Evolutionary conservation across 257 asterid species (phyloP), one percentile per base, ranked within the genome.

Genomic region (Solanum peruvianum): DNA sequence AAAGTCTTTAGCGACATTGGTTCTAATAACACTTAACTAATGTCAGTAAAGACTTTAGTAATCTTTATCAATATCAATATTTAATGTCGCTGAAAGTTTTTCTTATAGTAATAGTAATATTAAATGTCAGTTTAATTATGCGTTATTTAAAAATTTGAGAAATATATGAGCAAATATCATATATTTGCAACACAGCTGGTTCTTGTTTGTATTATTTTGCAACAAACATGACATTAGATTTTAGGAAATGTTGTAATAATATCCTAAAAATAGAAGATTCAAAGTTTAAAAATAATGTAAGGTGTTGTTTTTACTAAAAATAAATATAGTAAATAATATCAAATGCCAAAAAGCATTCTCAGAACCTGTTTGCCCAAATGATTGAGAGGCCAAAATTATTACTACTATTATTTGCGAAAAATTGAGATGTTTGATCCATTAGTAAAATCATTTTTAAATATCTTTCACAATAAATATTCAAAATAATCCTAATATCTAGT

Each of bases 251-350:
- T 23, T 23, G 82, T 10, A 75, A 75, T 23, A 39, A 3, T 47
- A 75, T 75, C 31, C 82, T 39, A 39, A 11, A 3, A 23, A 75
- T 75, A 75, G 80, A 71, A 71, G 27, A 1, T 71, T 33, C 25
- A 29, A 70, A 16, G 33, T 70, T 2, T 16, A 70, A 33, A 33
- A 71, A 33, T 71, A 71, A 33, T 71, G 27, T 16, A 71, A 18
- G 80, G 47, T 35, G 5, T 72, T 35, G 62, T 77, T 76, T 76
- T 77, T 77, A 44, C 83, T 42, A 77, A 77, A 77, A 77, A 77
- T 77, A 77, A 25, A 77, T 77, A 77, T 44, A 25, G 14, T 25
- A 77, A 29, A 7, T 69, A 62, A 62, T 62, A 62, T 31, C 70
- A 23, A n/a, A 62, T 23, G 16, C 70, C 70, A 62, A 62, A 62